Evolutionary conservation across 2,329 filamentous ascomycete species (phyloP), one percentile per base, ranked within the genome.

Genomic region (Plenodomus tracheiphilus): DNA sequence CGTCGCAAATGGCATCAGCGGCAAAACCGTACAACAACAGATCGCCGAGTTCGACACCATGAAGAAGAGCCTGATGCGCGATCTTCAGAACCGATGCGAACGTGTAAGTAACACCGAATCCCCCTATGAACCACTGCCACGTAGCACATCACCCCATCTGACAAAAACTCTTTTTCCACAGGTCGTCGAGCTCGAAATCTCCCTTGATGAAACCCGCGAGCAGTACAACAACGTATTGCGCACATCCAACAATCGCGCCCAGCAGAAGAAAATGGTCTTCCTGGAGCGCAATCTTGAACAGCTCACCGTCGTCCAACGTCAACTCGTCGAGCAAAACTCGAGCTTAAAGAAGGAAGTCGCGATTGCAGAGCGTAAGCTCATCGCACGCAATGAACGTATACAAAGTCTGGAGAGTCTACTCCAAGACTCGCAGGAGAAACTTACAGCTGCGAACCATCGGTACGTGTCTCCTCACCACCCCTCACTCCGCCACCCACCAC

Each of bases 191-290:
- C 85, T 99, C 21, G 94, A 99, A 75, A 99, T 99, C 66, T 96
- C 90, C 30, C 83, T 99, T 42, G 94, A 99, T 69, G 92, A 97
- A 79, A 97, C 94, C 1, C 85, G 94, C 47, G 94, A 99, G 79
- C 94, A 99, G 77, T 99, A 99, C 79, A 97, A 99, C 80, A 97
- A 96, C 65, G 94, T 99, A 52, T 83, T 99, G 49, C 87, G 93
- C 47, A 94, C 91, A 41, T 96, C 91, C 60, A 99, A 99, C 80
- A 97, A 96, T 80, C 88, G 94, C 51, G 93, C 94, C 19, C 94
- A 99, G 78, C 94, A 99, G 77, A 99, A 99, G 88, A 99, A 99
- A 84, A 97, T 99, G 89, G 95, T 94, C 15, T 99, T 99, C 82
- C 78, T 99, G 42, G 94, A 99, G 79, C 88, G 94, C 69, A 99